These are phyloP conservation scores for Flueggea neowawraea DNA, from an alignment of 441 rosid genomes.

Conservation along the genomic window DNA sequence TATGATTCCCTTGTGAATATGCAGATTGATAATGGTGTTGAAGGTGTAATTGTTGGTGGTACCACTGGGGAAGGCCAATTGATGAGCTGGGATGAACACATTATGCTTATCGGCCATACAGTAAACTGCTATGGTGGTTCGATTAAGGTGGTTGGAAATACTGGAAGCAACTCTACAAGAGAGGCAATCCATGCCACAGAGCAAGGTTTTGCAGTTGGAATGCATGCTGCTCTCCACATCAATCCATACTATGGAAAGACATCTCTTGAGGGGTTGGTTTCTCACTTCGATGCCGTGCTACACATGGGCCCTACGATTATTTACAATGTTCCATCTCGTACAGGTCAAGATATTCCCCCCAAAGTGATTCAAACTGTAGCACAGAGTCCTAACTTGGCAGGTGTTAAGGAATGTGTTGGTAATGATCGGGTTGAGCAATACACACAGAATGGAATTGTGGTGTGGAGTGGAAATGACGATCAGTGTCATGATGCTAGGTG, in stretches of 20 bases:
- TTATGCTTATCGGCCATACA: constrained; percentile 86
- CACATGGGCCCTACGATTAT: constrained; percentile 87
- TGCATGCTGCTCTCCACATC: constrained; percentile 93
- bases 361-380: constrained; percentile 45
- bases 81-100: constrained; percentile 98
- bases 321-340: constrained; percentile 86
- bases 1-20: constrained; percentile 66
- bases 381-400: constrained; percentile 58
- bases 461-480: constrained; percentile 92
- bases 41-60: constrained; percentile 88
- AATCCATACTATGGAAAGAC: constrained; percentile 94
- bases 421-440: constrained; percentile 63
- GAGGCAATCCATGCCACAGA: constrained; percentile 98
- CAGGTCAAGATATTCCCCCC: constrained; percentile 90
- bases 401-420: constrained; percentile 86
- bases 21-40: constrained; percentile 66
- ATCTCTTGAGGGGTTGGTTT: constrained; percentile 65
- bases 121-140: constrained; percentile 79
- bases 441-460: constrained; percentile 65
- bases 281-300: constrained; percentile 71
- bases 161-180: constrained; percentile 89
- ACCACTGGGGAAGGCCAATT: constrained; percentile 93
- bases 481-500: constrained; percentile 81
- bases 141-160: constrained; percentile 81
- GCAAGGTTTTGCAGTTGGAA: constrained; percentile 91